Evolutionary conservation across 2,329 filamentous ascomycete genomes (phyloP), one percentile per base, ranked within the genome.

Genomic region (Colletotrichum sp.): DNA sequence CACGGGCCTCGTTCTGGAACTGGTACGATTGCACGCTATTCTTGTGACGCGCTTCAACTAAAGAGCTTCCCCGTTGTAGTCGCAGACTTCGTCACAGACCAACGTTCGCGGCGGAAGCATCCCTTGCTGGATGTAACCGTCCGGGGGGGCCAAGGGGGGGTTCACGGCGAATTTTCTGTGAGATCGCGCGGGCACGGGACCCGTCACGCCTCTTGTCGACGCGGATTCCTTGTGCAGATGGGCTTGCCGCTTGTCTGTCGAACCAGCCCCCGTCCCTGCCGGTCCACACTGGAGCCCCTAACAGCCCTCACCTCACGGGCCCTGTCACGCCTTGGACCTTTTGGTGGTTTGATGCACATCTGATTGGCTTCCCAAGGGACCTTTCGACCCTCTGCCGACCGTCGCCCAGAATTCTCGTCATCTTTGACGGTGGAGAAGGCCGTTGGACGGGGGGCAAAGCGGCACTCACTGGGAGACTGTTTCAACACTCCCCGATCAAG

Each of bases 141-240:
- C 72, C 55, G 60, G 75, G 75, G 71, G 67, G 39, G 39, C 60
- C 28, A 62, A 75, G 49, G 71, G 72, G 77, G 71, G 67, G 57
- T 71, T 60, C 39, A 55, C 77, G 77, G 71, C 75, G 75, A 77
- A 74, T 78, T 78, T 77, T 67, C 62, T 72, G 75, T 68, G 67
- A 77, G 72, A 77, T 77, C 77, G 72, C 69, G 71, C 71, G 59
- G 55, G 67, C 72, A 68, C 68, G 71, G 71, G 71, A 34, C 66
- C 60, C 66, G 60, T 67, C 60, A 67, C 39, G 34, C 60, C 66
- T 77, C 72, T 71, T 28, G 49, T 77, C 57, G 76, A 72, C 36
- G 66, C 62, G 65, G 65, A 36, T 71, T 67, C 63, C 67, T 70
- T 76, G 57, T 69, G 72, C 64, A 75, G 72, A 67, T 77, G 73